phyloP scores from a whole-genome alignment of 805 yeast genomes.

The Wickerhamiella sergipiensis region DNA sequence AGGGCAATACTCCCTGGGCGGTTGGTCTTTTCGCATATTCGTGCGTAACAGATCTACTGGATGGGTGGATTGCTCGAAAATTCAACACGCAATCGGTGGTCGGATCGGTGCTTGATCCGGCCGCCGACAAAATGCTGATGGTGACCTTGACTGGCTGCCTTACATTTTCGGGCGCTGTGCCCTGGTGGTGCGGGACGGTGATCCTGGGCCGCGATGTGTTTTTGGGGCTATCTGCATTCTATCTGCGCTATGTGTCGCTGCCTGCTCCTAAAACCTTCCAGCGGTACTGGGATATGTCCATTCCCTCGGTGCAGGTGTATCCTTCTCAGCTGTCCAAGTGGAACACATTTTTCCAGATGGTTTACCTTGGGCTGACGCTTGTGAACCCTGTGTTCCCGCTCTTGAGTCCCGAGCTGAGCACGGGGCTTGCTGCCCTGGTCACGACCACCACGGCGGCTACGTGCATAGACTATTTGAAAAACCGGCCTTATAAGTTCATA shows the following conservation, averaged over 20 bases:
- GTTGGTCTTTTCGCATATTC: conserved; percentile 67
- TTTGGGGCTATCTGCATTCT: conserved; percentile 58
- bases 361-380: conserved; percentile 58
- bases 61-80: conserved; percentile 80
- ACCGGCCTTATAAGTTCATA: conserved; percentile 13
- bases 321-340: conserved; percentile 79
- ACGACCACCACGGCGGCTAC: conserved; percentile 42
- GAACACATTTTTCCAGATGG: conserved; percentile 88
- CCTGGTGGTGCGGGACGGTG: conserved; percentile 39
- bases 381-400: conserved; percentile 38
- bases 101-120: conserved; percentile 87
- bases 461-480: neutral
- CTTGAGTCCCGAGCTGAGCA: conserved; percentile 16
- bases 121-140: conserved; percentile 90
- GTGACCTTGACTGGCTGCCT: conserved; percentile 68
- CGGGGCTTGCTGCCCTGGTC: conserved; percentile 28
- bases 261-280: conserved; percentile 62
- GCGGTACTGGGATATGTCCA: conserved; percentile 65
- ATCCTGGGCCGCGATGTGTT: conserved; percentile 77
- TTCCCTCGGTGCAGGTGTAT: conserved; percentile 72
- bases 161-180: conserved; percentile 55
- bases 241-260: conserved; percentile 56
- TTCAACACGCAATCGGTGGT: conserved; percentile 65
- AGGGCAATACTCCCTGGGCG: conserved; percentile 51
- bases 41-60: conserved; percentile 80